phyloP scores from a whole-genome alignment of 352 stramenopile genomes.

The Pythium folliculosum region DNA sequence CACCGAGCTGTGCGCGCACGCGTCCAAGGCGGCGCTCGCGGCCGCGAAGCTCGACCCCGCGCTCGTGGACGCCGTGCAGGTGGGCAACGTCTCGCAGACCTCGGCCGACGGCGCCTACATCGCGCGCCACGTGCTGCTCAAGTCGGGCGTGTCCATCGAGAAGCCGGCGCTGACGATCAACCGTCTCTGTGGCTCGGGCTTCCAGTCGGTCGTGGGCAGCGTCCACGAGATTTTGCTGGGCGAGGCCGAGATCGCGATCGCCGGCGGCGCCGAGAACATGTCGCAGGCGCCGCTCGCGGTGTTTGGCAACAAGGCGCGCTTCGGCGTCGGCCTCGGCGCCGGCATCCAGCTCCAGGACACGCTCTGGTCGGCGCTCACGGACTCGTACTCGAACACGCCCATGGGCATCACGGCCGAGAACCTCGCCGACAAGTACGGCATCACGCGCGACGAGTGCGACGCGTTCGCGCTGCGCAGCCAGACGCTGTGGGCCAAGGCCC shows the following conservation, averaged over 20 bases:
- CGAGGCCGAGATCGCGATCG: slow-evolving; percentile 90
- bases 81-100: slow-evolving; percentile 97
- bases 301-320: slow-evolving; percentile 92
- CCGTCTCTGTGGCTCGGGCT: slow-evolving; percentile 96
- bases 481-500: slow-evolving; percentile 89
- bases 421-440: slow-evolving; percentile 94
- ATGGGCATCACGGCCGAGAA: slow-evolving; percentile 99
- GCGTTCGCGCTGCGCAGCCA: slow-evolving; percentile 94
- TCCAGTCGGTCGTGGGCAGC: slow-evolving; percentile 95
- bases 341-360: slow-evolving; percentile 94
- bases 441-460: slow-evolving; percentile 95
- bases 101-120: slow-evolving; percentile 94
- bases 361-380: slow-evolving; percentile 96
- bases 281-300: slow-evolving; percentile 92
- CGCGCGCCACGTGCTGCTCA: slow-evolving; percentile 94
- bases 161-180: slow-evolving; percentile 97
- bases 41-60: slow-evolving; percentile 82
- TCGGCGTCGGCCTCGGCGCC: slow-evolving; percentile 91
- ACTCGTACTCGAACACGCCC: slow-evolving; percentile 93
- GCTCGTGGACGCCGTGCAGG: slow-evolving; percentile 92
- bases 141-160: slow-evolving; percentile 86
- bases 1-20: slow-evolving; percentile 89
- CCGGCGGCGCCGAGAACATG: slow-evolving; percentile 96
- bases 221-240: slow-evolving; percentile 91
- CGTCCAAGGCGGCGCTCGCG: slow-evolving; percentile 85